Evolutionary conservation across 345 rosid genomes (phyloP), one percentile per base, ranked within the genome.

Genomic region (Lepidium sativum): DNA sequence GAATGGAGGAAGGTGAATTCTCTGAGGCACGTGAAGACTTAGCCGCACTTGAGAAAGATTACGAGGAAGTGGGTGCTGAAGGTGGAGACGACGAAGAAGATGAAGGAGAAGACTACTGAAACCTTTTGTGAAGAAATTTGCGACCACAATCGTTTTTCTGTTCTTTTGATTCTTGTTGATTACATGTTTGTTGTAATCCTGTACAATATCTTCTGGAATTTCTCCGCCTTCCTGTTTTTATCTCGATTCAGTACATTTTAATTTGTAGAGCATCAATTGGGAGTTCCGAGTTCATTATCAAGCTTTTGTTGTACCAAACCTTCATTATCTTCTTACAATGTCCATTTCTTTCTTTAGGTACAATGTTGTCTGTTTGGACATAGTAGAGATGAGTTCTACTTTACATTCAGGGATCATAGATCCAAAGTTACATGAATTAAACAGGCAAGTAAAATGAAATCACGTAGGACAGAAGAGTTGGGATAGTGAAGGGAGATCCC

Each of bases 1-100:
- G 89, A 32, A 84, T 84, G 89, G 86, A 84, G 71, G 89, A 84
- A 75, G 89, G 89, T 37, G 89, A 84, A 25, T 84, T 84, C 76
- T 84, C 89, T 0, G 89, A 84, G 77, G 89, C 89, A 1, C 83
- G 86, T 37, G 89, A 84, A 45, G 89, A 84, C 73, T 75, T 84
- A 67, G 77, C 77, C 0, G 77, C 77, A 6, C n/a, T 73, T 42
- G 77, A 73, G 69, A 75, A 75, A 69, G 75, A 84, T 69, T 82
- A 84, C 2, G 89, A 84, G 67, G 89, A 84, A 69, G 89, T 82
- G 4, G 89, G 86, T 15, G 84, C 84, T 11, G 88, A 81, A 74
- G 82, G 82, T 55, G 88, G 76, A 17, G 88, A 84, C 2, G 84
- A 83, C 1, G 86, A 73, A 48, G 86, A 83, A 45, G 86, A 83